A percentile compares a stretch with the other conserved stretches of the same genome.
These are phyloP conservation scores for Gentiana dahurica DNA, from an alignment of 257 asterid species.

Conservation along the genomic window DNA sequence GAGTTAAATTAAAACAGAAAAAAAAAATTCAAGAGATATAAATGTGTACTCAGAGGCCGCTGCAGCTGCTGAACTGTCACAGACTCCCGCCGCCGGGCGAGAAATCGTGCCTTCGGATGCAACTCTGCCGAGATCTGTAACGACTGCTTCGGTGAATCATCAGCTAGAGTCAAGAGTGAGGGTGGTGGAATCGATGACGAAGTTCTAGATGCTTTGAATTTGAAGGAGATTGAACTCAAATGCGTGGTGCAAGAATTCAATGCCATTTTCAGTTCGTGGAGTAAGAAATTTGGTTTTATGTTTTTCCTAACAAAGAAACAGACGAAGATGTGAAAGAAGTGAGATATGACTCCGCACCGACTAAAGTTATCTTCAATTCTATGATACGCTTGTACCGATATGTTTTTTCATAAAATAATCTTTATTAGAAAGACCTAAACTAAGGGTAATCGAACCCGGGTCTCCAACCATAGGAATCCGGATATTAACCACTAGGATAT, in stretches of 20 bases:
- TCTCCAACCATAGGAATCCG: no score
- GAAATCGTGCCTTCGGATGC: slow-evolving; percentile 62
- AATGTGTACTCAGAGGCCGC: slow-evolving; percentile 50
- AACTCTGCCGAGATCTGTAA: slow-evolving; percentile 55
- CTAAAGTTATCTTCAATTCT: no score
- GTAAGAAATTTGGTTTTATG: neutral
- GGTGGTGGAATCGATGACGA: slow-evolving; percentile 8
- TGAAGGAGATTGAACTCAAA: slow-evolving; percentile 25
- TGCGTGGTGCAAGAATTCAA: slow-evolving; percentile 19
- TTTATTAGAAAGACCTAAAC: neutral
- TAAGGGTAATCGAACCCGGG: slow-evolving; percentile 9
- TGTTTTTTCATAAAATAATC: no score
- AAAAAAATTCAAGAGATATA: neutral
- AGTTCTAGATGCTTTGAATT: slow-evolving; percentile 29
- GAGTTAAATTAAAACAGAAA: neutral
- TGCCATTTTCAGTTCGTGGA: slow-evolving; percentile 25
- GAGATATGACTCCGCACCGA: no score
- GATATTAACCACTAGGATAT: no score
- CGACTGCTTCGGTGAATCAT: slow-evolving; percentile 34
- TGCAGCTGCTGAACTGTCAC: slow-evolving; percentile 58
- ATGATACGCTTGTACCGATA: no score
- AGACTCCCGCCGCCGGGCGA: slow-evolving; percentile 58
- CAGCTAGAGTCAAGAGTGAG: slow-evolving; percentile 25
- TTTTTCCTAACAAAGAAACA: neutral
- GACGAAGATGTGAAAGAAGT: no score